These are phyloP conservation scores for Globisporangium yorkense DNA, from an alignment of 352 stramenopile species.

Conservation along the genomic window DNA sequence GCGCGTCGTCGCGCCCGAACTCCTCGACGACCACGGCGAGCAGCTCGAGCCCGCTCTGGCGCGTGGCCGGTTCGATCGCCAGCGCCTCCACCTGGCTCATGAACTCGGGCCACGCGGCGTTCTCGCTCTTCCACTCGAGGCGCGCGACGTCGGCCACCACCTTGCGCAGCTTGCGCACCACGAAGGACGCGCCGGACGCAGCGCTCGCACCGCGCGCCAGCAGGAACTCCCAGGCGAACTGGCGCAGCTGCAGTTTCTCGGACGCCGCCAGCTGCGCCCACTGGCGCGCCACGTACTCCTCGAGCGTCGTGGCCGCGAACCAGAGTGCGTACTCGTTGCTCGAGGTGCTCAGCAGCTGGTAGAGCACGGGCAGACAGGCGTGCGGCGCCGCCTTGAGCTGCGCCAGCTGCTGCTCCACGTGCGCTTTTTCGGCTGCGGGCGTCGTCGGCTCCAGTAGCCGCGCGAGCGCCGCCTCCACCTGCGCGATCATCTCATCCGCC, in stretches of 20 bases:
- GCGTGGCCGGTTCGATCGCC: conserved; percentile 31
- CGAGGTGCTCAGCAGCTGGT: conserved; percentile 49
- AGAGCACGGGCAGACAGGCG: conserved; percentile 59
- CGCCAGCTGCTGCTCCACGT: conserved; percentile 56
- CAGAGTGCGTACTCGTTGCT: conserved; percentile 73
- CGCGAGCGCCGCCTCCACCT: conserved; percentile 53
- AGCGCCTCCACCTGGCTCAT: conserved; percentile 56
- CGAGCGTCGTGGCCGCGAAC: conserved; percentile 65
- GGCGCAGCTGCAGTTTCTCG: conserved; percentile 42
- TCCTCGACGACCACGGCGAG: conserved; percentile 57
- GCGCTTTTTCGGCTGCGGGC: conserved; percentile 30
- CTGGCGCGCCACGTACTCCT: conserved; percentile 66
- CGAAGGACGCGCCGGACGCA: conserved; percentile 27
- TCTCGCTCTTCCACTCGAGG: conserved; percentile 33
- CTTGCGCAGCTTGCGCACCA: conserved; percentile 64
- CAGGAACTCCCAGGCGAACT: conserved; percentile 67
- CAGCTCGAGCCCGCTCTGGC: conserved; percentile 49
- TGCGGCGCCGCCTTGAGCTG: conserved; percentile 47
- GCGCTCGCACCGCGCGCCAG: conserved; percentile 12
- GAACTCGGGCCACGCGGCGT: conserved; percentile 55
- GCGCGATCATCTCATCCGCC: conserved; percentile 30
- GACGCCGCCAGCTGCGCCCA: conserved; percentile 36
- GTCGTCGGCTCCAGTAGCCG: conserved; percentile 60
- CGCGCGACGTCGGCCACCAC: conserved; percentile 64
- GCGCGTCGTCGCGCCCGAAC: conserved; percentile 63